Base-by-base conservation (phyloP, 1,284 basidiomycete genomes). In the Rhodotorula sp. region DNA sequence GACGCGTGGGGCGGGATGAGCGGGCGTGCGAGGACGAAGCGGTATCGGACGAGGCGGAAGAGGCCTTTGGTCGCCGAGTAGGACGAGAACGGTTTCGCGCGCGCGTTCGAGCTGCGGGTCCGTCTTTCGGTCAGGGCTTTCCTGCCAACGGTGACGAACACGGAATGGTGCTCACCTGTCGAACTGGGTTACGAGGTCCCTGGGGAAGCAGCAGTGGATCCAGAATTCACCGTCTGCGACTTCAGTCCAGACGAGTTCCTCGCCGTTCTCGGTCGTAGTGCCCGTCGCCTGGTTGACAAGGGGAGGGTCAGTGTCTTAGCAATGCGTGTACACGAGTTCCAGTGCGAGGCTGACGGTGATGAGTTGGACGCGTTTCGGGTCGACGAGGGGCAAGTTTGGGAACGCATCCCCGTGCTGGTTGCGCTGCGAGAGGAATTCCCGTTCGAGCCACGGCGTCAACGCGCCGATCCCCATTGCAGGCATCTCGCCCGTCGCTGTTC, bases 141-240 rank as follows among this genome's bases (percentile, higher is more conserved):
- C n/a, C n/a, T n/a, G n/a, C n/a, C n/a, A n/a, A n/a, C n/a, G n/a
- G n/a, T n/a, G n/a, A n/a, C n/a, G n/a, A n/a, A n/a, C n/a, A n/a
- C n/a, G n/a, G n/a, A n/a, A n/a, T n/a, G n/a, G n/a, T 29, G 29
- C 29, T 48, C n/a, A 68, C 70, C 20, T 16, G 31, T 68, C 48
- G 64, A 46, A 68, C 3, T 12, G 20, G 43, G 63, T 23, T 26
- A 64, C 51, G 60, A 51, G 23, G 5, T 5, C 0, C 8, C 3
- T 12, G 0, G 70, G 57, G 46, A 72, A 4, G 57, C 67, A 66
- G 58, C 31, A 51, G 51, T 72, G 60, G 47, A 72, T 73, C 57
- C 60, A 59, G 21, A 57, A 23, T 7, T 65, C 51, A 0, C 58
- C 61, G 58, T 73, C 72, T 57, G 31, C 51, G 66, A 70, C 56